Evolutionary conservation across 176 grass and related monocot species (phyloP), one percentile per base, ranked within the genome.

Genomic region (Oryza meridionalis): DNA sequence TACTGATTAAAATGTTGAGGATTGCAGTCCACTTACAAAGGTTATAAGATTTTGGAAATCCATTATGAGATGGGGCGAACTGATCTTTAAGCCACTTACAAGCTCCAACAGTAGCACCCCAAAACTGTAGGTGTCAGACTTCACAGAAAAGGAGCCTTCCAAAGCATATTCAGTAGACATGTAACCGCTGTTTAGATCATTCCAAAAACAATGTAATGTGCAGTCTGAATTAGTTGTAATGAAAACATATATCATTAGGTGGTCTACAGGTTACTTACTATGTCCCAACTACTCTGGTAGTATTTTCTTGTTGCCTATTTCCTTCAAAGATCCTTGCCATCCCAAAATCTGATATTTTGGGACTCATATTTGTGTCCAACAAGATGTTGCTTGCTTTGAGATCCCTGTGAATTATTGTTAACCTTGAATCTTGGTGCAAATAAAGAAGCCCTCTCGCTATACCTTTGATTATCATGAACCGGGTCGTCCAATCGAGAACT

Each of bases 331-430:
- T 89, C 69, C 76, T 87, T 70, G 87, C 80, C 69, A 84, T 87
- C 31, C 91, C 87, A 15, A 92, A 92, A 75, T 92, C 87, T 22
- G 87, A 92, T 77, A 92, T 92, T 66, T 92, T 92, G 7, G 87
- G 70, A 11, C 17, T 86, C 68, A 93, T 88, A 35, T 35, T 37
- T 7, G 26, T 14, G 24, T 93, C 91, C 15, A 93, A 79, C 71
- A 93, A 83, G 45, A 90, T 50, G 45, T 93, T 93, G 70, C 88
- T 82, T 73, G 85, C 68, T 70, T 92, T 92, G 24, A 89, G 51
- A 58, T 86, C 84, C 31, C 69, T 50, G 73, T 79, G 76, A 61
- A 88, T 53, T 87, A 93, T 90, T 7, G 32, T 90, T 27, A 88
- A 7, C 70, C 85, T 93, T 81, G 91, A 90, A 79, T 35, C 88